A percentile compares a stretch with the other conserved stretches of the same genome.
These are phyloP conservation scores for Termitomyces sp. DNA, from an alignment of 768 basidiomycete species.

Conservation along the genomic window DNA sequence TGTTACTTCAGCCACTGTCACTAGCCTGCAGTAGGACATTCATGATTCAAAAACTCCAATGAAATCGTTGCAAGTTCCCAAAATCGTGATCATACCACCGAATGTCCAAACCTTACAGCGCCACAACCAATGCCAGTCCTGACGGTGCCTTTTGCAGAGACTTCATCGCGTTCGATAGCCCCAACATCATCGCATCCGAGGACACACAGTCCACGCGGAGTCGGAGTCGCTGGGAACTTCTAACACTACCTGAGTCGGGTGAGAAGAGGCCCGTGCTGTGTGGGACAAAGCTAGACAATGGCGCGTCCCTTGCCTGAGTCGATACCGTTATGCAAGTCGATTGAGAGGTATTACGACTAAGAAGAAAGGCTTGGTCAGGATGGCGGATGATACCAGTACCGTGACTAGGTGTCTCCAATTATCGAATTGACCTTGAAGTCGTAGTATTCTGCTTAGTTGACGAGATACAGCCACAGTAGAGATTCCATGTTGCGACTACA, in stretches of 20 bases:
- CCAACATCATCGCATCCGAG: no score
- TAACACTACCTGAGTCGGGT: conserved; percentile 46
- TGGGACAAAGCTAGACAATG: conserved; percentile 72
- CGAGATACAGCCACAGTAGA: no score
- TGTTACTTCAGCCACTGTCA: background rate
- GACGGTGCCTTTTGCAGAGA: no score
- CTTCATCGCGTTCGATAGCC: no score
- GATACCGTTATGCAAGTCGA: conserved; percentile 52
- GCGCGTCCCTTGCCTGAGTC: conserved; percentile 77
- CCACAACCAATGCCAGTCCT: background rate
- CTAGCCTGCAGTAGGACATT: background rate
- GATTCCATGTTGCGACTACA: no score
- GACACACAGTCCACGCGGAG: conserved; percentile 75
- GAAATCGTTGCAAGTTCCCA: no score
- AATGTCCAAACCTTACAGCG: no score
- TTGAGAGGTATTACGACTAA: background rate
- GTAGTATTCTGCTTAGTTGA: background rate
- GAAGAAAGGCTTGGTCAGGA: conserved; percentile 2
- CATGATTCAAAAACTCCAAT: no score
- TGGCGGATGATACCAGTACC: background rate
- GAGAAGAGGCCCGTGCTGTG: conserved; percentile 53
- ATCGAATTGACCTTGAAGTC: conserved; percentile 3
- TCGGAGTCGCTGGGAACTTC: conserved; percentile 59
- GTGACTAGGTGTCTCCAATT: background rate
- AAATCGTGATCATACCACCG: no score